phyloP scores from a whole-genome alignment of 2,329 filamentous ascomycete genomes.

The Massarina eburnea region DNA sequence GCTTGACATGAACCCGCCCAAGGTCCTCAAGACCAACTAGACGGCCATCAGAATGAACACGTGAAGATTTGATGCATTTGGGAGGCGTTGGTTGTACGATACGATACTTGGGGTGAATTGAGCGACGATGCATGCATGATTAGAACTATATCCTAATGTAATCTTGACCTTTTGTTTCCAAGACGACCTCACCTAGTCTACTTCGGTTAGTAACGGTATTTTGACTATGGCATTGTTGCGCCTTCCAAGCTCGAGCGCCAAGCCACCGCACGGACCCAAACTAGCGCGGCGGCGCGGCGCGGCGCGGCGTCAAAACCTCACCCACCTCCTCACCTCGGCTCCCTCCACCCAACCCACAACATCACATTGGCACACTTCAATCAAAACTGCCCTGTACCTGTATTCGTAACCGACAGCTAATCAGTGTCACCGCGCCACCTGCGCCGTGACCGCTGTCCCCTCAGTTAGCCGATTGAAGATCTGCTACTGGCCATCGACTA shows the following conservation, averaged over 20 bases:
- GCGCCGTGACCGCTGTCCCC: conserved; percentile 1
- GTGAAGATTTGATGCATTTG: not conserved
- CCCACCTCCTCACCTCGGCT: conserved; percentile 5
- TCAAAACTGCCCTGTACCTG: not conserved
- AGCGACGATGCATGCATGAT: not conserved
- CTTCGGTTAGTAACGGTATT: too few species aligned
- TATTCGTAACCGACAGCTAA: conserved; percentile 1
- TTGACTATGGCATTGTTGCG: too few species aligned
- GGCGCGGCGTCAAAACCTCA: not conserved
- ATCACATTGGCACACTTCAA: not conserved
- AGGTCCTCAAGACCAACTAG: conserved; percentile 50
- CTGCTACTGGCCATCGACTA: too few species aligned
- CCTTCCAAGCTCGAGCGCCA: too few species aligned
- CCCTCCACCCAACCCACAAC: conserved; percentile 4
- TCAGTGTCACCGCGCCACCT: not conserved
- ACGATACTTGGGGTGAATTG: not conserved
- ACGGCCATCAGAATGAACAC: not conserved
- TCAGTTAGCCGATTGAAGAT: not conserved
- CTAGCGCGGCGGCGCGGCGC: not conserved
- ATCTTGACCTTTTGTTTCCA: not conserved
- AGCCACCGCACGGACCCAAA: not conserved
- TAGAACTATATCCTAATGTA: conserved; percentile 6
- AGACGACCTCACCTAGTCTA: too few species aligned
- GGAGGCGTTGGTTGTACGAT: conserved; percentile 7
- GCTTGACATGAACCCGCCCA: conserved; percentile 57